Conservation (phyloP, 257 asterid genomes). For the Verbena officinalis region DNA sequence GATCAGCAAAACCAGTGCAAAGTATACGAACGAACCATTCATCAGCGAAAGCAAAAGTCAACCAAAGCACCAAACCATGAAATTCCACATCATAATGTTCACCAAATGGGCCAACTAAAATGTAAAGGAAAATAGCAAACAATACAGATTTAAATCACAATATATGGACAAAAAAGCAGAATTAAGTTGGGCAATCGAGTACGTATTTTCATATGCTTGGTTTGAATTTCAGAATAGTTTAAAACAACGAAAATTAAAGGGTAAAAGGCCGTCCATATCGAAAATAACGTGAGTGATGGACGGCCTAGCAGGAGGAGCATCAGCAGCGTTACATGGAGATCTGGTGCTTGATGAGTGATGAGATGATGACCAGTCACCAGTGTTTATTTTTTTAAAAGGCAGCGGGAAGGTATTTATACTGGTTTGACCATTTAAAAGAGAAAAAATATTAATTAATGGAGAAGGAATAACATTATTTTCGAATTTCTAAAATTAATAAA, state of each 20-base stretch:
- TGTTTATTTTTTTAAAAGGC: no score
- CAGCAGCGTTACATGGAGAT: slow-evolving; percentile 19
- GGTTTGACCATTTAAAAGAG: no score
- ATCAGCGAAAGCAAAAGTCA: no score
- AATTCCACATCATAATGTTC: neutral
- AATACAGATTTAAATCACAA: neutral
- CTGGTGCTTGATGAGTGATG: slow-evolving; percentile 45
- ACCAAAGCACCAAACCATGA: slow-evolving; percentile 12
- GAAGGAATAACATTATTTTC: no score
- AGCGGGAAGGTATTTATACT: no score
- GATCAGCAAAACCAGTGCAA: neutral
- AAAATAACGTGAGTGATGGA: slow-evolving; percentile 81
- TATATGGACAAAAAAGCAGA: neutral
- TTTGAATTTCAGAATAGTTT: neutral
- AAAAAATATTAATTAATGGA: no score
- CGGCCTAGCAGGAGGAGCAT: slow-evolving; percentile 42
- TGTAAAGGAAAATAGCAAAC: neutral
- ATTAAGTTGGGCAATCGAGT: no score
- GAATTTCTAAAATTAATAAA: no score
- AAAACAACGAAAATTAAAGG: slow-evolving; percentile 50
- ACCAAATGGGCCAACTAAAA: neutral
- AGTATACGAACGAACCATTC: no score
- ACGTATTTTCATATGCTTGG: no score
- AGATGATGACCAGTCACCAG: neutral
- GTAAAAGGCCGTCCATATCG: slow-evolving; percentile 97